Conservation (phyloP, 495 filamentous ascomycete genomes). For the Xylaria palmicola region DNA sequence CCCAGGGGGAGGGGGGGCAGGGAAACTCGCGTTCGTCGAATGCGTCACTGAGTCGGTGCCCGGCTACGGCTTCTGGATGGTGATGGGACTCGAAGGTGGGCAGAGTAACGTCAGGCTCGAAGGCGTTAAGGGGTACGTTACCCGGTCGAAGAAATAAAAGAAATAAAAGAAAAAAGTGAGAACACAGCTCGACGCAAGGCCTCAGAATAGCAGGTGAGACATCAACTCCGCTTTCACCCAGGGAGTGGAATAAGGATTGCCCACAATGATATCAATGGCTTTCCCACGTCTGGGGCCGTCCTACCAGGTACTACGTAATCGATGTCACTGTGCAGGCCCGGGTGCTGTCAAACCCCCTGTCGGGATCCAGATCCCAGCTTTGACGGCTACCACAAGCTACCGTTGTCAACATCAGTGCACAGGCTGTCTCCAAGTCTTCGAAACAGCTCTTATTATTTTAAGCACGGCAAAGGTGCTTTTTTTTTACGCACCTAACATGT, state of each 20-base stretch:
- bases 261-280: constrained; percentile 10
- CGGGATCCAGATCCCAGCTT: background rate
- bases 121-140: background rate
- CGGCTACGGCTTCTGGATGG: background rate
- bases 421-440: no score
- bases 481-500: no score
- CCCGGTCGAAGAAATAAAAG: background rate
- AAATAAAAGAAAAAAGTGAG: background rate
- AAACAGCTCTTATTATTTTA: background rate
- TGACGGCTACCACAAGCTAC: background rate
- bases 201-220: no score
- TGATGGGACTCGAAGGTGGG: no score
- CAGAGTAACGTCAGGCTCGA: background rate
- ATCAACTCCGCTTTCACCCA: no score
- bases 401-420: no score
- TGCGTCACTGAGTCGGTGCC: constrained; percentile 2
- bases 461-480: no score
- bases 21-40: background rate
- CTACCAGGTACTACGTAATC: background rate
- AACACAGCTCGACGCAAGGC: no score
- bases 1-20: background rate
- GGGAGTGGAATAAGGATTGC: background rate
- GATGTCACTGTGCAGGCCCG: background rate
- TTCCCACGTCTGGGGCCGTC: background rate
- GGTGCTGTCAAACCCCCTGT: background rate